A percentile compares a stretch with the other conserved stretches of the same genome.
Evolutionary conservation across 352 stramenopile species (phyloP).

Genomic region (Aphanomyces astaci): DNA sequence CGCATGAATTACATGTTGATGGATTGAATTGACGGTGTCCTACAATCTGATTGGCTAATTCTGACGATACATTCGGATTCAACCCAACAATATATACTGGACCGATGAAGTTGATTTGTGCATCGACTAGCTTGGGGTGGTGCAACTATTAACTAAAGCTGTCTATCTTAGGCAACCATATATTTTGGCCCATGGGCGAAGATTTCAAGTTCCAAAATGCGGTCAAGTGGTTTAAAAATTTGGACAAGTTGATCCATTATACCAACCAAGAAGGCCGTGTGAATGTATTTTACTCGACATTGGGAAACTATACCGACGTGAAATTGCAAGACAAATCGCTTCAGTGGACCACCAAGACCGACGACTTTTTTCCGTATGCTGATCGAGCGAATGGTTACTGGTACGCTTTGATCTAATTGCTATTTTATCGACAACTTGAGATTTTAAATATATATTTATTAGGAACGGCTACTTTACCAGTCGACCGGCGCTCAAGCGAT

Average conservation of each 20-base stretch:
- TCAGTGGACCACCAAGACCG: conserved; percentile 83
- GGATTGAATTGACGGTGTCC: too few relatives aligned
- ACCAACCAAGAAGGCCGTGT: conserved; percentile 87
- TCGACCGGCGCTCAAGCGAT: conserved; percentile 86
- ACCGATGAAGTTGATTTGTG: too few relatives aligned
- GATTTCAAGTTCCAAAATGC: conserved; percentile 94
- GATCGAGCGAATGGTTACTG: conserved; percentile 92
- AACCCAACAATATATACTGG: too few relatives aligned
- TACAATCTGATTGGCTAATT: too few relatives aligned
- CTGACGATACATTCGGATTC: too few relatives aligned
- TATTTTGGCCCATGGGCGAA: conserved; percentile 88
- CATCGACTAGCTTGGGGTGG: too few relatives aligned
- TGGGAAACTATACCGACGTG: conserved; percentile 91
- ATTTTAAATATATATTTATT: too few relatives aligned
- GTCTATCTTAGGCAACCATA: conserved; percentile 74
- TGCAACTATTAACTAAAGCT: too few relatives aligned
- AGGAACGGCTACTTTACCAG: conserved; percentile 97
- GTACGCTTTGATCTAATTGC: too few relatives aligned
- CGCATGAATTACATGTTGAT: too few relatives aligned
- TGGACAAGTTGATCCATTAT: conserved; percentile 95
- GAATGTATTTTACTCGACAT: conserved; percentile 95
- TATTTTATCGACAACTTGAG: too few relatives aligned
- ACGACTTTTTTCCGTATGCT: conserved; percentile 97
- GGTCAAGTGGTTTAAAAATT: conserved; percentile 88
- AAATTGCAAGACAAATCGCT: conserved; percentile 78